Evolutionary conservation across 306 rosid genomes (phyloP).

Genomic region (Cicer chorassanicum): DNA sequence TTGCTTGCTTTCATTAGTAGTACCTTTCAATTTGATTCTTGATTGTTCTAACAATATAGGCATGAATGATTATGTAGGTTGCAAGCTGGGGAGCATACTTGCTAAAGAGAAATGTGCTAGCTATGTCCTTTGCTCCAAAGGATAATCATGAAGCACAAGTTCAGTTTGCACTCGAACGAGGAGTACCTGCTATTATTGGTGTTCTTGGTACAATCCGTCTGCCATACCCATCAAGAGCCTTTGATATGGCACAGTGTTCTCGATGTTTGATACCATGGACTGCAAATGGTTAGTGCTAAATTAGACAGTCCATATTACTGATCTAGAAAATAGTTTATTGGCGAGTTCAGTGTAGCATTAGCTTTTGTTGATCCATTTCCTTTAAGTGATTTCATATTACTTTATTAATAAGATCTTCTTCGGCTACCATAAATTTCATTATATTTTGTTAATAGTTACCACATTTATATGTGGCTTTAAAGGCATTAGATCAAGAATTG

Average conservation of each 20-base stretch:
- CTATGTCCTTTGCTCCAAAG: conserved; percentile 97
- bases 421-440: conserved; percentile 17
- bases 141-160: conserved; percentile 99
- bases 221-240: conserved; percentile 92
- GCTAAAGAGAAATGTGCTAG: conserved; percentile 80
- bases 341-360: not conserved
- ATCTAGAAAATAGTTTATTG: conserved; percentile 20
- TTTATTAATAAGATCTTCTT: conserved; percentile 5
- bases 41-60: conserved; percentile 47
- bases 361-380: conserved; percentile 19
- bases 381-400: conserved; percentile 14
- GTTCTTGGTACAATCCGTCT: conserved; percentile 90
- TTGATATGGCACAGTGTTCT: conserved; percentile 99
- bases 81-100: conserved; percentile 99
- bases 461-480: conserved; percentile 19
- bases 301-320: conserved; percentile 24
- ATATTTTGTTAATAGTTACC: conserved; percentile 17
- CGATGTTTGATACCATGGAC: conserved; percentile 96
- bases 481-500: conserved; percentile 30
- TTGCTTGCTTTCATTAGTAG: conserved; percentile 33
- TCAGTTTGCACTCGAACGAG: conserved; percentile 96
- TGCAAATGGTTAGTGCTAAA: conserved; percentile 68
- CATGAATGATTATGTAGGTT: conserved; percentile 64
- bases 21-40: conserved; percentile 36
- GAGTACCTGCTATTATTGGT: conserved; percentile 92